Evolutionary conservation across 225 moss, liverwort and hornwort genomes (phyloP).

Genomic region (Polytrichum formosum): DNA sequence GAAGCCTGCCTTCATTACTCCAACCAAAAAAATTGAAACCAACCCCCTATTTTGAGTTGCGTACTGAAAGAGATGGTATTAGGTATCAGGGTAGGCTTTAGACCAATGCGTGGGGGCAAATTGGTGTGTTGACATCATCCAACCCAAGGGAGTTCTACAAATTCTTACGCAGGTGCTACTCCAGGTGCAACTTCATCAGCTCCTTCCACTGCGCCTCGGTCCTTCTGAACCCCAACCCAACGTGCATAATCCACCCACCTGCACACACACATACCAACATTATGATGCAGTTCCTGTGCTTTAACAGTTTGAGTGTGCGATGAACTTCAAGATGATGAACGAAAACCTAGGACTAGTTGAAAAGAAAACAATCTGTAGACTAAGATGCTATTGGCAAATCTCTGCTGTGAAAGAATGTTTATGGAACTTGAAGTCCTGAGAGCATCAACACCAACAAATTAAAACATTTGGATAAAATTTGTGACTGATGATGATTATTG

Average conservation of each 20-base stretch:
- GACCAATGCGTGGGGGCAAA: neutral
- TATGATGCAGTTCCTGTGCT: no score
- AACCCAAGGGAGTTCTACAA: constrained; percentile 2
- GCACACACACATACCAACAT: constrained; percentile 11
- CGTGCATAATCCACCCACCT: constrained; percentile 99
- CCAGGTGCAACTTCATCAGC: constrained; percentile 30
- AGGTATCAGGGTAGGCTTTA: neutral
- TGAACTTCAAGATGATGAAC: no score
- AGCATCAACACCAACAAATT: no score
- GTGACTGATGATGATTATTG: no score
- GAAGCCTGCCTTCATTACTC: neutral
- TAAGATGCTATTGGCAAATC: neutral
- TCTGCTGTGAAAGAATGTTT: neutral
- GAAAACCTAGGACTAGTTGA: no score
- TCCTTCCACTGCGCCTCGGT: constrained; percentile 23
- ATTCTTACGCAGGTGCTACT: constrained; percentile 22
- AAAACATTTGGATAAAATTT: no score
- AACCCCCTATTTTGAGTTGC: neutral
- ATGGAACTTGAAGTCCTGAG: no score
- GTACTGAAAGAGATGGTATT: neutral
- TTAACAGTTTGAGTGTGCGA: no score
- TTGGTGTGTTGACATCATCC: constrained; percentile 9
- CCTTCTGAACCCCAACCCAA: constrained; percentile 88
- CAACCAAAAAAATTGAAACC: neutral
- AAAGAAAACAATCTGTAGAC: neutral